A percentile compares a stretch with the other conserved stretches of the same genome.
Evolutionary conservation across 306 rosid species (phyloP).

Genomic region (Myrica gale): DNA sequence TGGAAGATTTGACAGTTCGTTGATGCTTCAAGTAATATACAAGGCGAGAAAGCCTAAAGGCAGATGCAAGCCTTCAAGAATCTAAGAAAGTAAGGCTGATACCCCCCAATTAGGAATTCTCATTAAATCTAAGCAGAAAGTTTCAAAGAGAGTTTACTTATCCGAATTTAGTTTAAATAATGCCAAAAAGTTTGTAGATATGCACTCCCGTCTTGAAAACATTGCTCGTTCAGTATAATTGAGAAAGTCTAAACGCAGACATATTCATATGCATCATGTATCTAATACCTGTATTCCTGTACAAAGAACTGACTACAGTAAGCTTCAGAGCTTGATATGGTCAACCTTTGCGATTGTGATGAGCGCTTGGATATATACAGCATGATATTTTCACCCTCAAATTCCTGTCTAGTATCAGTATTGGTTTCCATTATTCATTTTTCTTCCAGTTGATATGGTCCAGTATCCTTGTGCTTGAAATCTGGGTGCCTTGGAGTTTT

Average conservation of each 20-base stretch:
- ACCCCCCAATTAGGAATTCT: not conserved
- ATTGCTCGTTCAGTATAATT: not conserved
- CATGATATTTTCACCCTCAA: not conserved
- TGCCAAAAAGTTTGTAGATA: not conserved
- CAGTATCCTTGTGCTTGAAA: slow-evolving; percentile 69
- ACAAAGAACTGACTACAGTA: slow-evolving; percentile 13
- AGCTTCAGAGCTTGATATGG: not conserved
- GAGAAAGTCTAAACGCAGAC: not conserved
- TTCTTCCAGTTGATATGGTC: not conserved
- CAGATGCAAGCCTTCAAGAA: not conserved
- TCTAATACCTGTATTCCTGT: slow-evolving; percentile 1
- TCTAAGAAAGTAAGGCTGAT: not conserved
- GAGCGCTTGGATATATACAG: not conserved
- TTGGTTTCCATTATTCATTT: not conserved
- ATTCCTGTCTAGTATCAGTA: not conserved
- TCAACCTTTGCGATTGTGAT: not conserved
- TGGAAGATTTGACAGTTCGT: not conserved
- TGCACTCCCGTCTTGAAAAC: not conserved
- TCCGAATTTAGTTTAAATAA: not conserved
- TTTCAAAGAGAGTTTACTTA: not conserved
- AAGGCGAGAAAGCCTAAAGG: not conserved
- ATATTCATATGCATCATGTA: slow-evolving; percentile 2
- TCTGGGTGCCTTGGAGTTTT: slow-evolving; percentile 51
- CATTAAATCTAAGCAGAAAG: not conserved
- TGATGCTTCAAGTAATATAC: not conserved